These are phyloP conservation scores for Metrosideros polymorpha DNA, from an alignment of 441 rosid species.

Conservation along the genomic window DNA sequence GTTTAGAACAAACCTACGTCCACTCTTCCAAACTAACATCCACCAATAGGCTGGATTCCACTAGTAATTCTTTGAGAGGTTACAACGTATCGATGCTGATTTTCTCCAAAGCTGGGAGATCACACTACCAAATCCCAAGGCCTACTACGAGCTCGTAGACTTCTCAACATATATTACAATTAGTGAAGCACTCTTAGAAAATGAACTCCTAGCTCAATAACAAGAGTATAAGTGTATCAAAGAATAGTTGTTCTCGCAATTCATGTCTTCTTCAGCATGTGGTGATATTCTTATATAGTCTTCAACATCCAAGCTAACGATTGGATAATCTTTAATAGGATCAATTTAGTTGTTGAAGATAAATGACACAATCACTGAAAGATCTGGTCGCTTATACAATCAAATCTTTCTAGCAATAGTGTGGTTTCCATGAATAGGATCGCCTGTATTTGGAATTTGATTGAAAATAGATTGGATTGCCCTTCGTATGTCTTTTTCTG, in stretches of 20 bases:
- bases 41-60: not conserved
- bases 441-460: not conserved
- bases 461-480: not conserved
- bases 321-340: not conserved
- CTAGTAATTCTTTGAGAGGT: not conserved
- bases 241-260: not conserved
- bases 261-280: not conserved
- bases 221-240: too few species aligned
- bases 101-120: not conserved
- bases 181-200: not conserved
- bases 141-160: not conserved
- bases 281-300: too few species aligned
- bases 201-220: too few species aligned
- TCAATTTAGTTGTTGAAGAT: not conserved
- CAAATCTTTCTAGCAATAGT: not conserved
- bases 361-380: not conserved
- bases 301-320: not conserved
- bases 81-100: not conserved
- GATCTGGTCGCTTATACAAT: not conserved
- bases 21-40: rapidly evolving
- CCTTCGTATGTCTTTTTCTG: rapidly evolving
- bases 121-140: not conserved
- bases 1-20: too few species aligned
- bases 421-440: not conserved
- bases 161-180: not conserved